Evolutionary conservation across 768 basidiomycete species (phyloP).

Genomic region (Podaxis carcinomalis): DNA sequence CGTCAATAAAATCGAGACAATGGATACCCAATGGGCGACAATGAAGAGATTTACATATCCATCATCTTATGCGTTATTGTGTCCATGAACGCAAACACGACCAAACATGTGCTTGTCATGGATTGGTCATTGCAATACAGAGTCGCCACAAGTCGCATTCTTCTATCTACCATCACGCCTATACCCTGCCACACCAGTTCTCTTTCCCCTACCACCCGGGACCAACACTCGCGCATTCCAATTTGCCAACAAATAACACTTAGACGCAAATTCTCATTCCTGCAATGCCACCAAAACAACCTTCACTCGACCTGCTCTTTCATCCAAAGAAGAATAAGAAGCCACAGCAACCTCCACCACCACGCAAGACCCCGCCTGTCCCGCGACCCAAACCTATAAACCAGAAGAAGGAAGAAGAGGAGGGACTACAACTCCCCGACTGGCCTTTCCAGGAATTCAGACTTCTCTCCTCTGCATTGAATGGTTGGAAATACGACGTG

Average conservation of each 20-base stretch:
- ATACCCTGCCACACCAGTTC: background rate
- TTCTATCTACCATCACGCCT: background rate
- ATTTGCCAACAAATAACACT: background rate
- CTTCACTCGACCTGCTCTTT: conserved; percentile 47
- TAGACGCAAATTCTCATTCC: background rate
- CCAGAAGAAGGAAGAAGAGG: conserved; percentile 29
- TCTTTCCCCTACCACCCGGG: background rate
- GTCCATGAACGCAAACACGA: background rate
- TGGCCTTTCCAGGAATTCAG: conserved; percentile 72
- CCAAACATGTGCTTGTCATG: conserved; percentile 1
- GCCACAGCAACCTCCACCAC: conserved; percentile 29
- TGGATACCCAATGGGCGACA: background rate
- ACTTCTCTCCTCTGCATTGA: conserved; percentile 73
- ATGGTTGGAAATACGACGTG: conserved; percentile 89
- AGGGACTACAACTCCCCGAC: conserved; percentile 58
- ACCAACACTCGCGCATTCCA: background rate
- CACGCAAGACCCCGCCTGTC: conserved; percentile 34
- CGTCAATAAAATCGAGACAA: background rate
- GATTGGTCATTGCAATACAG: background rate
- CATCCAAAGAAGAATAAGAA: conserved; percentile 62
- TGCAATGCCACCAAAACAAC: conserved; percentile 39
- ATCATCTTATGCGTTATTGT: background rate
- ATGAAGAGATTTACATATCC: background rate
- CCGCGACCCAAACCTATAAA: conserved; percentile 33
- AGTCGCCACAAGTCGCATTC: background rate